Evolutionary conservation across 495 filamentous ascomycete species (phyloP).

Genomic region (Penicillium manginii): DNA sequence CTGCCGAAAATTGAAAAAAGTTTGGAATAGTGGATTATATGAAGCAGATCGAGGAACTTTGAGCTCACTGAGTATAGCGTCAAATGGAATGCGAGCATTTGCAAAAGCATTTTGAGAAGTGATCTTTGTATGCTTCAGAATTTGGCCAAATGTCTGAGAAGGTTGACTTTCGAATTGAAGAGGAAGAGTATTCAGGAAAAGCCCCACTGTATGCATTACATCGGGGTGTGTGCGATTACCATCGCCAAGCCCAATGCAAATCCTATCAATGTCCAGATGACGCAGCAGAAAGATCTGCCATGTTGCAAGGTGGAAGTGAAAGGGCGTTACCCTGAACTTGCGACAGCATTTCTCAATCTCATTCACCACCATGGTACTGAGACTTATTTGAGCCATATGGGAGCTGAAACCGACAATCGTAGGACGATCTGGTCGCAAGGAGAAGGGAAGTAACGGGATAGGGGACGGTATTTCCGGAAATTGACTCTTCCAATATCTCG

Average conservation of each 20-base stretch:
- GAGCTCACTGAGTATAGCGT: slow-evolving; percentile 45
- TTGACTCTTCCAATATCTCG: slow-evolving; percentile 40
- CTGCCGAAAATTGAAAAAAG: slow-evolving; percentile 44
- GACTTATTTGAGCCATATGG: slow-evolving; percentile 14
- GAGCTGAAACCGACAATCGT: slow-evolving; percentile 15
- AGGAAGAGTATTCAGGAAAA: slow-evolving; percentile 51
- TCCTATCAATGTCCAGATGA: slow-evolving; percentile 30
- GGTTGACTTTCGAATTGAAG: slow-evolving; percentile 35
- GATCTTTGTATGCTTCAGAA: slow-evolving; percentile 18
- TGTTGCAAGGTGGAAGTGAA: slow-evolving; percentile 49
- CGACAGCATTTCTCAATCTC: slow-evolving; percentile 24
- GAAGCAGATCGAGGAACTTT: slow-evolving; percentile 34
- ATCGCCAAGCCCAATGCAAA: slow-evolving; percentile 51
- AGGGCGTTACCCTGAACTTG: slow-evolving; percentile 33
- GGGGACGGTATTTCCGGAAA: slow-evolving; percentile 28
- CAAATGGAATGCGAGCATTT: slow-evolving; percentile 42
- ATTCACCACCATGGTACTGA: too few relatives aligned
- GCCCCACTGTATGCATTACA: slow-evolving; percentile 37
- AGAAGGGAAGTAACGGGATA: slow-evolving; percentile 44
- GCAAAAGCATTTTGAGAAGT: slow-evolving; percentile 26
- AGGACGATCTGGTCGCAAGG: slow-evolving; percentile 17
- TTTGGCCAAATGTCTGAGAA: slow-evolving; percentile 15
- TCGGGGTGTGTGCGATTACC: slow-evolving; percentile 39
- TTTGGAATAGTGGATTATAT: slow-evolving; percentile 44
- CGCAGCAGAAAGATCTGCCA: slow-evolving; percentile 37